A percentile compares a stretch with the other conserved stretches of the same genome.
phyloP scores from a whole-genome alignment of 495 filamentous ascomycete species.

The Tuber magnatum region DNA sequence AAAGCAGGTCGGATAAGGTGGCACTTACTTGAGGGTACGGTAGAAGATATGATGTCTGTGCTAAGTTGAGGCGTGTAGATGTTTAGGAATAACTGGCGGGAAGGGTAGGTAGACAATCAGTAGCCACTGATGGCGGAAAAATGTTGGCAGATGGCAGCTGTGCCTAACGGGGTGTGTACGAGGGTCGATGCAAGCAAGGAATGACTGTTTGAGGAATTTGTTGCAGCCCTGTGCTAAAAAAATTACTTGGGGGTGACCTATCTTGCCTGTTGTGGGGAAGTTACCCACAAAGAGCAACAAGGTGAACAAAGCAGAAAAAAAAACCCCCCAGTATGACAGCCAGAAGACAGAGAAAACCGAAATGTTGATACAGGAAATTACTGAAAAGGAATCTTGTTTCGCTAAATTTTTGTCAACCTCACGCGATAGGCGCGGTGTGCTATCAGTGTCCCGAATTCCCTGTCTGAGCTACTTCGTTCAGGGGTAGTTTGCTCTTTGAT shows the following conservation, averaged over 20 bases:
- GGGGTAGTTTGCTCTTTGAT: slow-evolving; percentile 1
- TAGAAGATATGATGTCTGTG: slow-evolving; percentile 4
- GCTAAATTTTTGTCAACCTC: not conserved
- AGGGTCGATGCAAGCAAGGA: slow-evolving; percentile 8
- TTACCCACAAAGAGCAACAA: not conserved
- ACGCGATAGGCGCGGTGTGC: not conserved
- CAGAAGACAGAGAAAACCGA: slow-evolving; percentile 13
- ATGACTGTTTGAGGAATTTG: not conserved
- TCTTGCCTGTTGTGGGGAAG: not conserved
- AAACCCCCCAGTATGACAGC: no score
- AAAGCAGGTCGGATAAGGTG: not conserved
- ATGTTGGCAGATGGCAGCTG: not conserved
- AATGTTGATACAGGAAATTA: not conserved
- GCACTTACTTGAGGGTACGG: not conserved
- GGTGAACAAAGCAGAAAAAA: slow-evolving; percentile 5
- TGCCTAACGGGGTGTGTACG: slow-evolving; percentile 11
- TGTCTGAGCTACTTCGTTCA: not conserved
- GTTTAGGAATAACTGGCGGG: slow-evolving; percentile 17
- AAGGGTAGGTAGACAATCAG: slow-evolving; percentile 11
- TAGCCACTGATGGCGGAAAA: not conserved
- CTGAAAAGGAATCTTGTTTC: not conserved
- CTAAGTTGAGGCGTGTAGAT: slow-evolving; percentile 11
- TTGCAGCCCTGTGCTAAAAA: not conserved
- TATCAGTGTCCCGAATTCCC: not conserved
- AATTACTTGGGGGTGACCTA: not conserved